Evolutionary conservation across 2,329 filamentous ascomycete species (phyloP).

Genomic region (Pseudopithomyces maydicus): DNA sequence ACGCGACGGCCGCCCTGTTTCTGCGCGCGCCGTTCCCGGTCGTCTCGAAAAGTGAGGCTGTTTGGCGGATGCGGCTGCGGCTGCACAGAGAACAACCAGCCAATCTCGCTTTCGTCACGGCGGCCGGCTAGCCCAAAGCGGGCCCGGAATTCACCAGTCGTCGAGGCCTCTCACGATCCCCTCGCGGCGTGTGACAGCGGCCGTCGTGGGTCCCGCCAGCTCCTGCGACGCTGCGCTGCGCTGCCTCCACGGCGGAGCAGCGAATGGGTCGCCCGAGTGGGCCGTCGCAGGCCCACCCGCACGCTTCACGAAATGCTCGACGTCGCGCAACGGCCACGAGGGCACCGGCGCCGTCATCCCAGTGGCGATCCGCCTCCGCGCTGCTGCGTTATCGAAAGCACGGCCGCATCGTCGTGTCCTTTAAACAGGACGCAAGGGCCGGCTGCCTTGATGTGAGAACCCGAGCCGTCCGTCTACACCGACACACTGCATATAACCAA

Average conservation of each 20-base stretch:
- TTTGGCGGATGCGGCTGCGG: conserved; percentile 22
- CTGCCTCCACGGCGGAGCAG: conserved; percentile 17
- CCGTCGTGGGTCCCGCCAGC: conserved; percentile 19
- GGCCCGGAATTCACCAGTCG: conserved; percentile 18
- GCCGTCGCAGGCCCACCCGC: conserved; percentile 21
- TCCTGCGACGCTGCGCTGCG: conserved; percentile 28
- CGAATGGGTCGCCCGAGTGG: conserved; percentile 24
- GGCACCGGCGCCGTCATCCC: conserved; percentile 26
- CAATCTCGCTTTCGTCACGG: conserved; percentile 24
- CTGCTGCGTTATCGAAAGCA: conserved; percentile 26
- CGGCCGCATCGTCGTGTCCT: conserved; percentile 30
- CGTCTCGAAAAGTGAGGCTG: conserved; percentile 37
- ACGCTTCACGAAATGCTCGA: conserved; percentile 33
- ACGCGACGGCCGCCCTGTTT: conserved; percentile 28
- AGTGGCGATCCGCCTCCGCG: conserved; percentile 32
- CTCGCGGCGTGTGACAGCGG: conserved; percentile 23
- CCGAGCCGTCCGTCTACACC: conserved; percentile 15
- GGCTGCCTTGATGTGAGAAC: conserved; percentile 15
- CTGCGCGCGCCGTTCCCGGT: conserved; percentile 8
- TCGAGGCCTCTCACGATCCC: conserved; percentile 18
- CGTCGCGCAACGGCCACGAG: conserved; percentile 20
- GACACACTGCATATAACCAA: conserved; percentile 21
- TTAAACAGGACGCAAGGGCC: conserved; percentile 44
- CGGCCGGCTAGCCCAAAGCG: conserved; percentile 15
- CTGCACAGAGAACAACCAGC: conserved; percentile 14